phyloP scores from a whole-genome alignment of 2,329 filamentous ascomycete genomes.

The Mycocentrospora acerina region DNA sequence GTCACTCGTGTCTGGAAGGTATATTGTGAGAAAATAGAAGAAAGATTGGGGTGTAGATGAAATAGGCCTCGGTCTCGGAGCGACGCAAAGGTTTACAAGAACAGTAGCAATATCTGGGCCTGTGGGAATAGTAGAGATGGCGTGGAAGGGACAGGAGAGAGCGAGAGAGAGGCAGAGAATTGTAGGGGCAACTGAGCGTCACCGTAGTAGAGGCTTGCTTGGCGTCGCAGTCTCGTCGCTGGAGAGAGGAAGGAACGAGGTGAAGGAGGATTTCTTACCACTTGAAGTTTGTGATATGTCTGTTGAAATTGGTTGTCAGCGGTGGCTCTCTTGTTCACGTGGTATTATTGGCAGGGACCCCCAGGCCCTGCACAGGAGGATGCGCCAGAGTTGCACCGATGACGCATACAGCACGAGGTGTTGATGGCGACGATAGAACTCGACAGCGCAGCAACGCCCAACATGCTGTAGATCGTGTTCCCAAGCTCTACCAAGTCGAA shows the following conservation, averaged over 20 bases:
- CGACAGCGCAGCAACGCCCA: background rate
- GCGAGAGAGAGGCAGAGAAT: slow-evolving; percentile 2
- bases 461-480: slow-evolving; percentile 3
- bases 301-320: slow-evolving; percentile 42
- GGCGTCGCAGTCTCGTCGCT: background rate
- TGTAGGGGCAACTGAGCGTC: background rate
- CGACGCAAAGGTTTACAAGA: slow-evolving; percentile 21
- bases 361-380: slow-evolving; percentile 1
- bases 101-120: slow-evolving; percentile 19
- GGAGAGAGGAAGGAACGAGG: slow-evolving; percentile 12
- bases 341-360: slow-evolving; percentile 8
- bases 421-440: slow-evolving; percentile 1
- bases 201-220: background rate
- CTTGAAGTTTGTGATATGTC: slow-evolving; percentile 72
- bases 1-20: slow-evolving; percentile 8
- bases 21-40: slow-evolving; percentile 13
- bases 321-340: slow-evolving; percentile 25
- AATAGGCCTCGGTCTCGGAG: slow-evolving; percentile 9
- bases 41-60: slow-evolving; percentile 10
- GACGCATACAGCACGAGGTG: background rate
- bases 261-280: slow-evolving; percentile 59
- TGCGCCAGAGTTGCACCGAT: background rate
- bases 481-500: slow-evolving; percentile 4
- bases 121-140: slow-evolving; percentile 1
- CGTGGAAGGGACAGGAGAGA: slow-evolving; percentile 5